Percentiles rank a stretch among this genome's conserved stretches.
Evolutionary conservation across 805 yeast genomes (phyloP).

Genomic region (Pichia rugopelliculosa): DNA sequence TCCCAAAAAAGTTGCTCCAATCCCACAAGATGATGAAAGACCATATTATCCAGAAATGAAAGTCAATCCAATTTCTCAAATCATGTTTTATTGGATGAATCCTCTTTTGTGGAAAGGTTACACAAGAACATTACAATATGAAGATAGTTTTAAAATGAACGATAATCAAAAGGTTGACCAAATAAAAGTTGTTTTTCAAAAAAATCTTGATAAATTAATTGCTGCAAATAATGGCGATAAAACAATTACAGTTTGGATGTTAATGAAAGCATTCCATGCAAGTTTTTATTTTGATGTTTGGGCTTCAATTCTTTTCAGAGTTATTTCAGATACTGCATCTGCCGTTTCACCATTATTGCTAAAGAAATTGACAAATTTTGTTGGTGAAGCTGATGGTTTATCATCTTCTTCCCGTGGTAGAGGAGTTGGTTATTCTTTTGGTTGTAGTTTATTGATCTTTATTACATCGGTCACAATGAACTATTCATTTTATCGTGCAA

Average conservation of each 20-base stretch:
- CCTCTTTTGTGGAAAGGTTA: slow-evolving; percentile 63
- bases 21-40: slow-evolving; percentile 47
- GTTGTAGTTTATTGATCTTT: slow-evolving; percentile 52
- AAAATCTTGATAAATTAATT: slow-evolving; percentile 28
- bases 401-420: slow-evolving; percentile 37
- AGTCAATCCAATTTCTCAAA: slow-evolving; percentile 33
- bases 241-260: slow-evolving; percentile 13
- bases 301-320: slow-evolving; percentile 33
- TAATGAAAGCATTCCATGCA: slow-evolving; percentile 35
- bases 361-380: slow-evolving; percentile 54
- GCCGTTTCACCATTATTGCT: slow-evolving; percentile 65
- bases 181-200: slow-evolving; percentile 32
- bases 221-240: slow-evolving; percentile 10
- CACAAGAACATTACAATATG: slow-evolving; percentile 59
- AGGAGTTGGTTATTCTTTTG: slow-evolving; percentile 75
- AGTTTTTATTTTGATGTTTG: slow-evolving; percentile 44
- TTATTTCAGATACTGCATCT: slow-evolving; percentile 37
- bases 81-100: slow-evolving; percentile 62
- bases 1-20: slow-evolving; percentile 41
- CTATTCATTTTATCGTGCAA: slow-evolving; percentile 54
- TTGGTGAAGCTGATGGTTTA: slow-evolving; percentile 41
- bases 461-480: slow-evolving; percentile 43
- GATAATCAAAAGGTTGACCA: slow-evolving; percentile 36
- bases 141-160: slow-evolving; percentile 48
- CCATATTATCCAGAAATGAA: slow-evolving; percentile 39